These are phyloP conservation scores for Gastrolobium bilobum DNA, from an alignment of 306 rosid genomes.

Conservation along the genomic window DNA sequence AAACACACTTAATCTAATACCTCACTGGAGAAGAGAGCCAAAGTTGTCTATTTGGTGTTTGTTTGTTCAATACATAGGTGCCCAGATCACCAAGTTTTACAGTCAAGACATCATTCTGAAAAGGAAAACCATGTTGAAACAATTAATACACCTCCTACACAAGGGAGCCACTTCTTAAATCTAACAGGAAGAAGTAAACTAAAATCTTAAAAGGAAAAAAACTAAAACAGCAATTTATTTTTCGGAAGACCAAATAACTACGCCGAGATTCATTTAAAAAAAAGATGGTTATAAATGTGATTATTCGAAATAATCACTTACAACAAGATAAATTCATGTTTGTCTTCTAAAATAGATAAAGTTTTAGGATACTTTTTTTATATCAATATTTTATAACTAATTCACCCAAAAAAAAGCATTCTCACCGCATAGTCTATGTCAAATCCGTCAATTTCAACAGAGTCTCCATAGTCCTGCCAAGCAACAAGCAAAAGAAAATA, in stretches of 20 bases:
- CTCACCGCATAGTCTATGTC: slow-evolving; percentile 96
- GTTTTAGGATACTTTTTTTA: background rate
- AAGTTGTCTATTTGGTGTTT: slow-evolving; percentile 88
- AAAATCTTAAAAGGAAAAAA: background rate
- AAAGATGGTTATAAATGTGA: slow-evolving; percentile 15
- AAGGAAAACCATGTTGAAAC: slow-evolving; percentile 41
- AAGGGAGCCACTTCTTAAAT: slow-evolving; percentile 33
- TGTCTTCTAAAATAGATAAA: background rate
- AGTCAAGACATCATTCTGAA: slow-evolving; percentile 86
- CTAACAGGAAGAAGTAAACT: slow-evolving; percentile 12
- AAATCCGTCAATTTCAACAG: slow-evolving; percentile 78
- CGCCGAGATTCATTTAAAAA: background rate
- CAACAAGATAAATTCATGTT: slow-evolving; percentile 20
- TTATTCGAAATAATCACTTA: slow-evolving; percentile 15
- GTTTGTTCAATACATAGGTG: slow-evolving; percentile 87
- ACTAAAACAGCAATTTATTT: background rate
- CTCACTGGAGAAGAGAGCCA: slow-evolving; percentile 93
- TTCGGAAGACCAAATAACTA: slow-evolving; percentile 10
- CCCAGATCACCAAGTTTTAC: slow-evolving; percentile 79
- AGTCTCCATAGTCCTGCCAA: slow-evolving; percentile 86
- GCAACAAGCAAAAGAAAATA: slow-evolving; percentile 40
- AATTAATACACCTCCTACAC: slow-evolving; percentile 1
- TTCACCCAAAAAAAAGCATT: slow-evolving; percentile 12
- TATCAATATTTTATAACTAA: background rate
- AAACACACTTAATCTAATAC: slow-evolving; percentile 50